Conservation (phyloP, 352 stramenopile genomes). For the Phytophthora multivora region DNA sequence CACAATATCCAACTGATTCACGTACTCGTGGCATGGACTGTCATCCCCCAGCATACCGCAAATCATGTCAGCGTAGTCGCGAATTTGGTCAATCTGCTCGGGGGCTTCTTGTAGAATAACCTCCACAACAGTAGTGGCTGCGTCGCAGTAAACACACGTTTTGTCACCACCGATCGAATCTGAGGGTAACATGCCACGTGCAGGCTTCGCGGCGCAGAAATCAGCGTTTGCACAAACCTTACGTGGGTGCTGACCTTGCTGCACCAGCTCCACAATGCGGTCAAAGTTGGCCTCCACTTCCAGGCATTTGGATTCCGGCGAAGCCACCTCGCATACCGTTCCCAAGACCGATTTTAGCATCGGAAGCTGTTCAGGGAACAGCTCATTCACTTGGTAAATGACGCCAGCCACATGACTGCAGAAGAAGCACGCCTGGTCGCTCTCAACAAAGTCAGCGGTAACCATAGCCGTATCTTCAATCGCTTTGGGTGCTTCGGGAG, state of each 20-base stretch:
- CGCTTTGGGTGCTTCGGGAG: slow-evolving; percentile 10
- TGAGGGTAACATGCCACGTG: slow-evolving; percentile 1
- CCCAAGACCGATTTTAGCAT: slow-evolving; percentile 48
- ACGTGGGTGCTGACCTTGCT: slow-evolving; percentile 50
- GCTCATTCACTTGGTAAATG: slow-evolving; percentile 47
- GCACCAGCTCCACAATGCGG: slow-evolving; percentile 53
- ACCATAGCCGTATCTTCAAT: slow-evolving; percentile 13
- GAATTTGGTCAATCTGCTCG: slow-evolving; percentile 54
- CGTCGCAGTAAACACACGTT: slow-evolving; percentile 68
- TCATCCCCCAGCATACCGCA: slow-evolving; percentile 56
- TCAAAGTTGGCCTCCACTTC: slow-evolving; percentile 60
- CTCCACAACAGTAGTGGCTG: slow-evolving; percentile 48
- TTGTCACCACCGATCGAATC: slow-evolving; percentile 32
- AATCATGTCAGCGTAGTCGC: slow-evolving; percentile 58
- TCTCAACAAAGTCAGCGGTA: slow-evolving; percentile 4
- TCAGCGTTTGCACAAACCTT: slow-evolving; percentile 48
- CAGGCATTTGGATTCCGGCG: slow-evolving; percentile 51
- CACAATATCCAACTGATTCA: slow-evolving; percentile 48
- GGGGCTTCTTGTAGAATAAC: slow-evolving; percentile 51
- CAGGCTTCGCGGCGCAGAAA: slow-evolving; percentile 40
- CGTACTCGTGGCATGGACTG: slow-evolving; percentile 53
- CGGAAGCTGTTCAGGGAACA: slow-evolving; percentile 43
- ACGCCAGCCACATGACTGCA: slow-evolving; percentile 46
- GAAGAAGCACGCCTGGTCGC: slow-evolving; percentile 47
- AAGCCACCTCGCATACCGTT: slow-evolving; percentile 48